Conservation (phyloP, 1,284 basidiomycete genomes). For the Heterobasidion annosum region DNA sequence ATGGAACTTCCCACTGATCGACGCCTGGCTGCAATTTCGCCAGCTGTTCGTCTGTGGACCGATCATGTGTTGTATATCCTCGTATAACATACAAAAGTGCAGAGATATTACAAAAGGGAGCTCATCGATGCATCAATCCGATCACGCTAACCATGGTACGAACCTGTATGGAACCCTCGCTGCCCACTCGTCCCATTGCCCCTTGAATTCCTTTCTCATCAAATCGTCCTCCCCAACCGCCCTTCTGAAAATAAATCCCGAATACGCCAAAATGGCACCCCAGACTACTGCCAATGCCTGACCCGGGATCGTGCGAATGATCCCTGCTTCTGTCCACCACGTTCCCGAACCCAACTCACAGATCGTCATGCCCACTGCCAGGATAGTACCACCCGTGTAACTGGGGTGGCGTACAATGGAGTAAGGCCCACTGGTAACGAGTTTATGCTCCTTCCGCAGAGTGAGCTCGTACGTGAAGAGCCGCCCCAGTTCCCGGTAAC, state of each 20-base stretch:
- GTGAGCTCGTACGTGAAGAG: conserved; percentile 59
- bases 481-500: conserved; percentile 33
- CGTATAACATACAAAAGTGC: too few species aligned
- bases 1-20: too few species aligned
- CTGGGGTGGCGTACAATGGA: conserved; percentile 32
- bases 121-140: not conserved
- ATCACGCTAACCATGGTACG: not conserved
- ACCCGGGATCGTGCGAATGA: conserved; percentile 19
- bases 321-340: conserved; percentile 44
- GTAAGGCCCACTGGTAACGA: conserved; percentile 48
- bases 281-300: conserved; percentile 26
- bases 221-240: conserved; percentile 44
- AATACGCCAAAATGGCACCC: conserved; percentile 42
- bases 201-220: conserved; percentile 37
- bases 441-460: conserved; percentile 41
- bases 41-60: too few species aligned
- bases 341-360: conserved; percentile 44
- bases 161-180: conserved; percentile 25
- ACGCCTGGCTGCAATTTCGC: too few species aligned
- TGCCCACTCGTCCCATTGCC: conserved; percentile 46
- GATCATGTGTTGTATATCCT: too few species aligned
- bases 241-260: conserved; percentile 35
- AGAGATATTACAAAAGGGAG: too few species aligned
- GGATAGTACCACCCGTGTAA: conserved; percentile 18
- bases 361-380: conserved; percentile 39